phyloP scores from a whole-genome alignment of 495 filamentous ascomycete genomes.

The Immersiella caudata region DNA sequence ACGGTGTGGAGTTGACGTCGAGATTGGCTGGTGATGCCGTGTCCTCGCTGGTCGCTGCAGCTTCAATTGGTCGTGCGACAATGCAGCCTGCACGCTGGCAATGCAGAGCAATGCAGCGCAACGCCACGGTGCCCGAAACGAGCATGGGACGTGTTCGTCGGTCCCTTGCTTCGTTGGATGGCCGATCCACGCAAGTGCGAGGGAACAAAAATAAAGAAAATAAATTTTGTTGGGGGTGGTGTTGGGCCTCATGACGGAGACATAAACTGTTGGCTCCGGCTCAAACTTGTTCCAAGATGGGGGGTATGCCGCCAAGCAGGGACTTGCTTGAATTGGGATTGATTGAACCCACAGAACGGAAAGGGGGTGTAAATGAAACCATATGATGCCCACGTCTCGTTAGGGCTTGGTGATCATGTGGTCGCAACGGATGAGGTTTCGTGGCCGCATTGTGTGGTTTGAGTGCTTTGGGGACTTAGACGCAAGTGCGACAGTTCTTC shows the following conservation, averaged over 20 bases:
- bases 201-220: background rate
- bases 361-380: background rate
- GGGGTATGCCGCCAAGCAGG: background rate
- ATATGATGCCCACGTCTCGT: background rate
- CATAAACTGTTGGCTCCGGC: background rate
- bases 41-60: slow-evolving; percentile 3
- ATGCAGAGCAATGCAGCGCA: slow-evolving; percentile 12
- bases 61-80: slow-evolving; percentile 2
- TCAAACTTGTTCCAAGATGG: background rate
- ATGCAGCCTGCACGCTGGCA: slow-evolving; percentile 8
- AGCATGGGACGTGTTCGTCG: background rate
- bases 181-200: slow-evolving; percentile 13
- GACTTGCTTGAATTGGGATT: background rate
- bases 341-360: background rate
- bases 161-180: background rate
- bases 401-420: background rate
- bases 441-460: background rate
- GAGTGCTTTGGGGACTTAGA: background rate
- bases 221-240: background rate
- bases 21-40: slow-evolving; percentile 24
- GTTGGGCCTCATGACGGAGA: background rate
- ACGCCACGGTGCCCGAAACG: slow-evolving; percentile 12
- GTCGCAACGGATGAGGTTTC: background rate
- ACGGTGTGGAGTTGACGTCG: background rate
- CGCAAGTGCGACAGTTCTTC: background rate